Conservation (phyloP, 176 grass and related monocot genomes). For the Phoenix dactylifera region DNA sequence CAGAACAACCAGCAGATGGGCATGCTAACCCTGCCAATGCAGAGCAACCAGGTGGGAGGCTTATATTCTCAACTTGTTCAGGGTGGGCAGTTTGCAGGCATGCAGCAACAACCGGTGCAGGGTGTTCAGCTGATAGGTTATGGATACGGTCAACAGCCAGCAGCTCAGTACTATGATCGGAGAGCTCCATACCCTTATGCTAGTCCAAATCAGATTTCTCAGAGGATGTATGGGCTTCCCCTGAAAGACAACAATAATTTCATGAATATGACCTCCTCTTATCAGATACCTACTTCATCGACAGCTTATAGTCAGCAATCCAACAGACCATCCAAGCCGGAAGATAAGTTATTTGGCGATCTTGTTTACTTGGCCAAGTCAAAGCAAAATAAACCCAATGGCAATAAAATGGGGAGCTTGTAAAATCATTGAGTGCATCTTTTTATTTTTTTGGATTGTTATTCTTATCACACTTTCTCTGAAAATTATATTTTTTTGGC, state of each 20-base stretch:
- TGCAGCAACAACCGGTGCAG: slow-evolving; percentile 44
- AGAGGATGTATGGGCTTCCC: slow-evolving; percentile 68
- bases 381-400: slow-evolving; percentile 61
- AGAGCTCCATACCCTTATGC: slow-evolving; percentile 37
- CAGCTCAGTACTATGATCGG: slow-evolving; percentile 68
- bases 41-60: slow-evolving; percentile 24
- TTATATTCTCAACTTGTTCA: slow-evolving; percentile 67
- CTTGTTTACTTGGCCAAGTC: slow-evolving; percentile 86
- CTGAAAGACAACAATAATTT: slow-evolving; percentile 44
- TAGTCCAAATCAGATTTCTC: slow-evolving; percentile 44
- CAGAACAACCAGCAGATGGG: slow-evolving; percentile 4
- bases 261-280: slow-evolving; percentile 25
- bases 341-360: slow-evolving; percentile 88
- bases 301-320: slow-evolving; percentile 31
- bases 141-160: slow-evolving; percentile 50
- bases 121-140: slow-evolving; percentile 44
- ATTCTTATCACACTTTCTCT: slow-evolving; percentile 6
- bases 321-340: slow-evolving; percentile 41
- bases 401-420: slow-evolving; percentile 29
- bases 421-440: slow-evolving; percentile 13
- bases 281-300: slow-evolving; percentile 14
- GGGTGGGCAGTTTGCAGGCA: slow-evolving; percentile 23
- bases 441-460: not conserved
- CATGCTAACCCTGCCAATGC: too few relatives aligned
- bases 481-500: slow-evolving; percentile 11